Percentiles rank a stretch among this genome's conserved stretches.
Evolutionary conservation across 2,329 filamentous ascomycete genomes (phyloP).

Genomic region (Pseudogymnoascus sp.): DNA sequence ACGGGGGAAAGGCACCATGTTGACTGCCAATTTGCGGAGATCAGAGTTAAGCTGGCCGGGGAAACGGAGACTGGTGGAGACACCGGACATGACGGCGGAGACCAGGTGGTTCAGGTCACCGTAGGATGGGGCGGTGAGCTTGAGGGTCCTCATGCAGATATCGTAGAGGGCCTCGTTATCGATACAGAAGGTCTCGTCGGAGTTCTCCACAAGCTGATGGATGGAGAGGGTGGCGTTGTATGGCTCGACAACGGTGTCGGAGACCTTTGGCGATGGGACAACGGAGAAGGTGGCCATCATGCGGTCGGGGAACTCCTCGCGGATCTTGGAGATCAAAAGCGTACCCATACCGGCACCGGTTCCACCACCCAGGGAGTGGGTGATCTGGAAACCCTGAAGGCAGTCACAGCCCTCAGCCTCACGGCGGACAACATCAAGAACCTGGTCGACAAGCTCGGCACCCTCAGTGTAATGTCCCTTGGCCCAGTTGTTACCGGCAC

Average conservation of each 20-base stretch:
- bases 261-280: conserved; percentile 97
- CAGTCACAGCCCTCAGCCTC: conserved; percentile 99
- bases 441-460: conserved; percentile 96
- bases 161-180: conserved; percentile 99
- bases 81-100: conserved; percentile 98
- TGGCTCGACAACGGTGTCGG: conserved; percentile 98
- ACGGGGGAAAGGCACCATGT: conserved; percentile 99
- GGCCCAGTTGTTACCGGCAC: conserved; percentile 99
- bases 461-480: conserved; percentile 99
- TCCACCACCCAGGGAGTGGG: conserved; percentile 99
- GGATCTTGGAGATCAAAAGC: conserved; percentile 99
- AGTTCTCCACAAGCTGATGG: conserved; percentile 99
- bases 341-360: conserved; percentile 99
- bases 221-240: conserved; percentile 99
- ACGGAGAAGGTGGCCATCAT: conserved; percentile 99
- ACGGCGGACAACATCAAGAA: conserved; percentile 95
- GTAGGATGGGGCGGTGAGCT: conserved; percentile 97
- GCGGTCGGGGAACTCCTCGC: conserved; percentile 98
- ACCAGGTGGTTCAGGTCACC: conserved; percentile 99
- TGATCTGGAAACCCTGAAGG: conserved; percentile 99
- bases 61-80: conserved; percentile 98
- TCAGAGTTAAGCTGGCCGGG: conserved; percentile 99
- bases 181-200: conserved; percentile 99
- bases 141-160: conserved; percentile 99
- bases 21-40: conserved; percentile 97